These are phyloP conservation scores for Phaeomoniella chlamydospora DNA, from an alignment of 2,329 filamentous ascomycete genomes.

Conservation along the genomic window DNA sequence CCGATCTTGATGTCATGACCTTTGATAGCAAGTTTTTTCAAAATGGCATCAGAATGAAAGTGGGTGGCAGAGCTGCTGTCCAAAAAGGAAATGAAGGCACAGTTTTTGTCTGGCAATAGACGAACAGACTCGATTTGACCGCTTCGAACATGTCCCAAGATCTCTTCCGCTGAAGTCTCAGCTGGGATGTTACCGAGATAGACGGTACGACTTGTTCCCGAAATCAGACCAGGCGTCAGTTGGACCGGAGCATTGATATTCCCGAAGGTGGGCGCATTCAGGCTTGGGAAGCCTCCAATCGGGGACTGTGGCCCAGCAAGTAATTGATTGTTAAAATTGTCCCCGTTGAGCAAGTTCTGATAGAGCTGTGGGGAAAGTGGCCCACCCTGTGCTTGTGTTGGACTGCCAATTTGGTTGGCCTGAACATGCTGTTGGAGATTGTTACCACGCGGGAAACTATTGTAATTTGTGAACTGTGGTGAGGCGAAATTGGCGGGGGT, in stretches of 20 bases:
- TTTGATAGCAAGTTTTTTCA: conserved; percentile 98
- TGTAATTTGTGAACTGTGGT: conserved; percentile 78
- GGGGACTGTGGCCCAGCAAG: conserved; percentile 74
- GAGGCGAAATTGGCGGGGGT: conserved; percentile 81
- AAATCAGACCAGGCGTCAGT: conserved; percentile 65
- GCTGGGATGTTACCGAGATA: conserved; percentile 98
- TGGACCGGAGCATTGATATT: conserved; percentile 60
- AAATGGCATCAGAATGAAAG: conserved; percentile 97
- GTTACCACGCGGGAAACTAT: conserved; percentile 53
- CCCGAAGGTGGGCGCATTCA: conserved; percentile 44
- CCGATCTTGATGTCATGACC: conserved; percentile 99
- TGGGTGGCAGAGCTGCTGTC: conserved; percentile 96
- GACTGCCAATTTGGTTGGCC: conserved; percentile 50
- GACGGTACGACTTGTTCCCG: conserved; percentile 87
- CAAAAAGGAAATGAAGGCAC: conserved; percentile 97
- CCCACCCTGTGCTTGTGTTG: conserved; percentile 53
- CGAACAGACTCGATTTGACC: conserved; percentile 99
- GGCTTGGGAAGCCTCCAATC: conserved; percentile 55
- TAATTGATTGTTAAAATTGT: conserved; percentile 69
- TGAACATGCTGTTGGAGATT: conserved; percentile 39
- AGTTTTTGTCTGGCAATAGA: conserved; percentile 96
- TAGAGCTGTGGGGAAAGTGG: conserved; percentile 68
- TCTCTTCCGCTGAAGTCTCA: conserved; percentile 92
- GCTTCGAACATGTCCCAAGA: conserved; percentile 87
- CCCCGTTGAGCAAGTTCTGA: conserved; percentile 73